phyloP scores from a whole-genome alignment of 116 monocot genomes.

The Iris pallida region DNA sequence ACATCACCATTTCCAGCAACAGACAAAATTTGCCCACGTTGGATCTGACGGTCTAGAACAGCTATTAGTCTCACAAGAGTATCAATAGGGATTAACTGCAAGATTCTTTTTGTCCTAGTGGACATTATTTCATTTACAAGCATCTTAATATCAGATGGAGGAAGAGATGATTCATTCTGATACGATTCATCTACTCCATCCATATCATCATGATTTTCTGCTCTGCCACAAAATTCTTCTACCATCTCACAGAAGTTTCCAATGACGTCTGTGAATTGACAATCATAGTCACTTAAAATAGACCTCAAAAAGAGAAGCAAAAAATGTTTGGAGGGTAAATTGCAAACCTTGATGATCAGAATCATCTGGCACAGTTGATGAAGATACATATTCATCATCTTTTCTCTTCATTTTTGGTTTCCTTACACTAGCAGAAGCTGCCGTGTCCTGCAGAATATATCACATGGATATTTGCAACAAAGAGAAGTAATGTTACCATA shows the following conservation, averaged over 20 bases:
- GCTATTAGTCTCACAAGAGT: conserved; percentile 60
- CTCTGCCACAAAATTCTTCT: conserved; percentile 83
- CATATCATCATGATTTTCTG: conserved; percentile 60
- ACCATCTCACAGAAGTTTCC: conserved; percentile 63
- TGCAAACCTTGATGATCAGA: conserved; percentile 64
- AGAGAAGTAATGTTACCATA: conserved; percentile 4
- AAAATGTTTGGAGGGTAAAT: not conserved
- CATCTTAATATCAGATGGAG: conserved; percentile 58
- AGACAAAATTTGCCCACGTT: conserved; percentile 73
- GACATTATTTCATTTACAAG: conserved; percentile 75
- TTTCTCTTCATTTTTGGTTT: conserved; percentile 83
- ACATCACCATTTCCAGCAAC: conserved; percentile 66
- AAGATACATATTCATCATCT: conserved; percentile 37
- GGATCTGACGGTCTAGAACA: conserved; percentile 84
- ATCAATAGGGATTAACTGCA: conserved; percentile 73
- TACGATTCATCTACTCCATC: conserved; percentile 36
- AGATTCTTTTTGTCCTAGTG: conserved; percentile 58
- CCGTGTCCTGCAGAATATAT: conserved; percentile 29
- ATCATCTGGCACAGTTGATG: conserved; percentile 33
- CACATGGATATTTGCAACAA: conserved; percentile 4
- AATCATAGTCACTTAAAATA: not conserved
- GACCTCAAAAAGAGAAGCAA: not conserved
- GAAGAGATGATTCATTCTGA: too few relatives aligned
- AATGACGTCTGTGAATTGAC: conserved; percentile 35
- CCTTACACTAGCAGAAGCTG: conserved; percentile 39